phyloP scores from a whole-genome alignment of 148 eudicot genomes.

The Vaccinium myrtillus region DNA sequence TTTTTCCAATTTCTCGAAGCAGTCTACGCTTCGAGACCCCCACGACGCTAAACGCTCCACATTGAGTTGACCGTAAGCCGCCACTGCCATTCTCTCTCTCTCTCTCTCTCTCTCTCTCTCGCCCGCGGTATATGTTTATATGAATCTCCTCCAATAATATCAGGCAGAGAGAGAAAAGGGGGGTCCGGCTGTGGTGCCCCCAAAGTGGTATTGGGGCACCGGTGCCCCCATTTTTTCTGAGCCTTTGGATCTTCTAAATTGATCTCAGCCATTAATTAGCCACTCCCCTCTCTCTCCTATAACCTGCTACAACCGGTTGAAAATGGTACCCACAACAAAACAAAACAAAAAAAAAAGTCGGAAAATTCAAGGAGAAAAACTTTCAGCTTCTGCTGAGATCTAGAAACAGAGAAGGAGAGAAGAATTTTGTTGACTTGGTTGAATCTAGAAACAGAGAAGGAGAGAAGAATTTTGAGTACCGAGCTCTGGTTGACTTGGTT shows the following conservation, averaged over 20 bases:
- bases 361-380: too few relatives aligned
- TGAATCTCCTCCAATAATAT: not conserved
- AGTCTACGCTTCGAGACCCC: slow-evolving; percentile 58
- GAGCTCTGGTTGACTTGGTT: not conserved
- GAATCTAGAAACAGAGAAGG: not conserved
- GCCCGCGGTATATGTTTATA: not conserved
- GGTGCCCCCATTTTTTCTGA: too few relatives aligned
- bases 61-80: slow-evolving; percentile 55
- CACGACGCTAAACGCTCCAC: slow-evolving; percentile 49
- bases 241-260: too few relatives aligned
- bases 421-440: not conserved
- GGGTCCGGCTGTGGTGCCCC: not conserved
- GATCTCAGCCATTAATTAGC: too few relatives aligned
- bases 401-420: not conserved
- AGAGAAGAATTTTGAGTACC: slow-evolving; percentile 11
- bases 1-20: slow-evolving; percentile 63
- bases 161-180: not conserved
- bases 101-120: slow-evolving; percentile 5
- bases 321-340: too few relatives aligned
- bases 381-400: too few relatives aligned
- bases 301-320: too few relatives aligned
- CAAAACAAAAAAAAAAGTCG: too few relatives aligned
- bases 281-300: too few relatives aligned
- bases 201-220: too few relatives aligned
- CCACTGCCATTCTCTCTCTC: slow-evolving; percentile 36